These are phyloP conservation scores for Hsuehochloa calcarea DNA, from an alignment of 176 grass and related monocot species.

Conservation along the genomic window DNA sequence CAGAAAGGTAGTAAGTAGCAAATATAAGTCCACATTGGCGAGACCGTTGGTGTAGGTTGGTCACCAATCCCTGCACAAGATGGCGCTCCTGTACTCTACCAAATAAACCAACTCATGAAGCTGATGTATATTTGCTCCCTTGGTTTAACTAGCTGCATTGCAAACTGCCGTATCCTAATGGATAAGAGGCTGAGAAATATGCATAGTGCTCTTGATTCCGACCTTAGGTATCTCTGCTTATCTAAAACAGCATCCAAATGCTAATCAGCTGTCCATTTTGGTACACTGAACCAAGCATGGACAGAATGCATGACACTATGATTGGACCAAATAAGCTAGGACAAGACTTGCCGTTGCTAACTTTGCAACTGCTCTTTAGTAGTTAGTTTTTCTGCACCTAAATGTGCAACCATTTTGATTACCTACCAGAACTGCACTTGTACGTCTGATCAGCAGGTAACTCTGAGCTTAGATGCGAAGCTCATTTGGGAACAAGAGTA, in stretches of 20 bases:
- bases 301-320: neutral
- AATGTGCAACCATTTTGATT: neutral
- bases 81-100: neutral
- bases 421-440: constrained; percentile 19
- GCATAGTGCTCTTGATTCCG: neutral
- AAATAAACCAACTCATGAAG: constrained; percentile 13
- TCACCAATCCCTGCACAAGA: constrained; percentile 25
- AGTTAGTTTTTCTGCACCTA: neutral
- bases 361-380: neutral
- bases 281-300: constrained; percentile 18
- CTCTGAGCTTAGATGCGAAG: neutral
- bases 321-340: neutral
- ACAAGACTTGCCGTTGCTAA: neutral
- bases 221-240: neutral
- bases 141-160: neutral
- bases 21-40: neutral
- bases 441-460: neutral
- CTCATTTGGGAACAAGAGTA: neutral
- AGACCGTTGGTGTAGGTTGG: constrained; percentile 21
- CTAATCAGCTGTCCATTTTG: neutral
- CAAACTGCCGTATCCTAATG: neutral
- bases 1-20: neutral
- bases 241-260: neutral
- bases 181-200: constrained; percentile 25
- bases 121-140: constrained; percentile 31